Base-by-base conservation (phyloP, 1,284 basidiomycete species). In the Ustilago esculenta region DNA sequence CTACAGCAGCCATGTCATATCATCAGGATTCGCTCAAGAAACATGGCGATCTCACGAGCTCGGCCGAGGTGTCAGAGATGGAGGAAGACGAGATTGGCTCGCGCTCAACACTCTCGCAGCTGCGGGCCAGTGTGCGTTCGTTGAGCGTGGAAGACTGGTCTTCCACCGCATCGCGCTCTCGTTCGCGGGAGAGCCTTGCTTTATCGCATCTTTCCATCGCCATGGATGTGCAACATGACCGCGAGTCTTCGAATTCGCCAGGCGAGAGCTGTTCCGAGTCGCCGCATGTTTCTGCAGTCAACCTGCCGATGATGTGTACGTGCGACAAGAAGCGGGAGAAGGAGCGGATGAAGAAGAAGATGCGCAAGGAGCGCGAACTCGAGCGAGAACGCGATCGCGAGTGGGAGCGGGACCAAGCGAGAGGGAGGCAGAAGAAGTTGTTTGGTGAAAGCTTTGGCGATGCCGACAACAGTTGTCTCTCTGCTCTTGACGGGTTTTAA, bases 281-380 rank as follows among this genome's bases (percentile, higher is more conserved):
- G 45, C 55, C 60, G 12, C 45, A 50, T n/a, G 8, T 50, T 27
- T 30, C 30, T 17, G 35, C 48, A n/a, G 47, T 49, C 17, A 46
- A 47, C 20, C 20, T 53, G 41, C 43, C 67, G 2, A 51, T 32
- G 41, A 45, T 58, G 35, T 66, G 68, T 23, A 61, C 63, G n/a
- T 66, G 61, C 59, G 63, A 71, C 44, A 61, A 63, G 58, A 67
- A 71, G 48, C 48, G 46, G 21, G 68, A 71, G n/a, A 61, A 63
- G 58, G 68, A 71, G 43, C 49, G 53, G 30, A 42, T 67, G 44
- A 63, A 60, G 50, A 71, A 58, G 36, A 66, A 67, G 68, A 41
- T 71, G 4, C 61, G 63, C 42, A 61, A 59, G 23, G 68, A 71
- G 42, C 61, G 68, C 32, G 68, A 71, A 33, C 17, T 71, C 39